phyloP scores from a whole-genome alignment of 192 early-diverging fungal genomes.

The Coemansia sp. region DNA sequence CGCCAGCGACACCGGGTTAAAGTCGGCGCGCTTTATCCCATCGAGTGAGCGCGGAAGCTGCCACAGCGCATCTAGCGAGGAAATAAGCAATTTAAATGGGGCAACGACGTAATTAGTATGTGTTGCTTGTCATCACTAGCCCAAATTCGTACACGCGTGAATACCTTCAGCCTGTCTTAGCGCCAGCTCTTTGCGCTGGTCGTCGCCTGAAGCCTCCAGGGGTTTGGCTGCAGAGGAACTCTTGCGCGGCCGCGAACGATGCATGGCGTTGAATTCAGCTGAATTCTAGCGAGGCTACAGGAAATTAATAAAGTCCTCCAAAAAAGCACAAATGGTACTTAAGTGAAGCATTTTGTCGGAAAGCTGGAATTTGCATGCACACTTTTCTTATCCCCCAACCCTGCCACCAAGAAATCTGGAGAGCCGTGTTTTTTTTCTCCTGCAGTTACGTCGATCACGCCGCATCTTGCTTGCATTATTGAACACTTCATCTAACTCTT shows the following conservation, averaged over 20 bases:
- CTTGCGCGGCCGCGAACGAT: constrained; percentile 21
- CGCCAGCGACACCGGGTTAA: constrained; percentile 73
- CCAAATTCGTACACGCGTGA: background rate
- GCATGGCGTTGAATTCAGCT: constrained; percentile 8
- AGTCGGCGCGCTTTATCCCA: constrained; percentile 52
- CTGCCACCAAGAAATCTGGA: background rate
- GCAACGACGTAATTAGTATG: background rate
- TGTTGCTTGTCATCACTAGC: background rate
- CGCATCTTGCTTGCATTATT: constrained; percentile 1
- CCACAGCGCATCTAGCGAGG: constrained; percentile 42
- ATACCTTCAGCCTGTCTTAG: constrained; percentile 49
- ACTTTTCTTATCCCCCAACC: background rate
- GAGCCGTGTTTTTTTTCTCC: background rate
- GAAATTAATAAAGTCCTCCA: background rate
- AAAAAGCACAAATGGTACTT: background rate
- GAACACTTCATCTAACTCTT: too few relatives aligned
- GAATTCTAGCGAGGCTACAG: background rate
- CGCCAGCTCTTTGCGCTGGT: constrained; percentile 49
- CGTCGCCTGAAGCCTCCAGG: constrained; percentile 8
- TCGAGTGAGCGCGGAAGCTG: constrained; percentile 49
- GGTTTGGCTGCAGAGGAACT: background rate
- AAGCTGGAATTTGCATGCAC: background rate
- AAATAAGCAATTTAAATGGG: background rate
- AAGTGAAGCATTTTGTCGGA: background rate
- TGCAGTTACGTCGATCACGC: background rate